Evolutionary conservation across 805 yeast genomes (phyloP).

Genomic region (Yarrowia yakushimensis): DNA sequence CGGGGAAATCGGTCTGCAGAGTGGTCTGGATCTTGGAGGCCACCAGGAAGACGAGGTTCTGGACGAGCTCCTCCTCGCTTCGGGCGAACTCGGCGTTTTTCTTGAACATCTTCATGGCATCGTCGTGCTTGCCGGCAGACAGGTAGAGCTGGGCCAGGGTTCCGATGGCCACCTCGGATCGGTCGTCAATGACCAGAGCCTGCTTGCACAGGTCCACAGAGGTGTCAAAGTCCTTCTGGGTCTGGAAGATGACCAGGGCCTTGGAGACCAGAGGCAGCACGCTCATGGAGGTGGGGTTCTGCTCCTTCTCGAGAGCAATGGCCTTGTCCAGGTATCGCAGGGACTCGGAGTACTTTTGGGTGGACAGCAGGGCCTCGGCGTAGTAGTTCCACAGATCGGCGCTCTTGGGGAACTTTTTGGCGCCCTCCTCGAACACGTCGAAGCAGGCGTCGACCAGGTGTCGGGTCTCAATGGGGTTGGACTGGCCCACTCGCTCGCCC

Average conservation of each 20-base stretch:
- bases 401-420: slow-evolving; percentile 69
- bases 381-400: slow-evolving; percentile 93
- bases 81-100: slow-evolving; percentile 80
- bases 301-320: slow-evolving; percentile 62
- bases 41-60: slow-evolving; percentile 78
- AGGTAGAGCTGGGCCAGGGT: slow-evolving; percentile 89
- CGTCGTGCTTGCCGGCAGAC: slow-evolving; percentile 76
- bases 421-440: slow-evolving; percentile 29
- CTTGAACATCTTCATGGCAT: slow-evolving; percentile 78
- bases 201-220: slow-evolving; percentile 64
- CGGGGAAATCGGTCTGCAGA: slow-evolving; percentile 44
- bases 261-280: slow-evolving; percentile 87
- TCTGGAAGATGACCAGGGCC: slow-evolving; percentile 55
- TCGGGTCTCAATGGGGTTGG: slow-evolving; percentile 15
- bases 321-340: slow-evolving; percentile 81
- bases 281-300: slow-evolving; percentile 68
- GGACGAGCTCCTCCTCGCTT: slow-evolving; percentile 79
- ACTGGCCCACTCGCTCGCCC: slow-evolving; percentile 14
- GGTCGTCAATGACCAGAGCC: slow-evolving; percentile 82
- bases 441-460: slow-evolving; percentile 15
- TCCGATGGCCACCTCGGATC: slow-evolving; percentile 81
- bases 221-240: slow-evolving; percentile 46
- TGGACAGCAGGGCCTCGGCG: slow-evolving; percentile 89
- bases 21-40: slow-evolving; percentile 87
- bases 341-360: slow-evolving; percentile 68